Percentiles rank a stretch among this genome's conserved stretches.
phyloP scores from a whole-genome alignment of 2,329 filamentous ascomycete genomes.

The Endocalyx cinctus region DNA sequence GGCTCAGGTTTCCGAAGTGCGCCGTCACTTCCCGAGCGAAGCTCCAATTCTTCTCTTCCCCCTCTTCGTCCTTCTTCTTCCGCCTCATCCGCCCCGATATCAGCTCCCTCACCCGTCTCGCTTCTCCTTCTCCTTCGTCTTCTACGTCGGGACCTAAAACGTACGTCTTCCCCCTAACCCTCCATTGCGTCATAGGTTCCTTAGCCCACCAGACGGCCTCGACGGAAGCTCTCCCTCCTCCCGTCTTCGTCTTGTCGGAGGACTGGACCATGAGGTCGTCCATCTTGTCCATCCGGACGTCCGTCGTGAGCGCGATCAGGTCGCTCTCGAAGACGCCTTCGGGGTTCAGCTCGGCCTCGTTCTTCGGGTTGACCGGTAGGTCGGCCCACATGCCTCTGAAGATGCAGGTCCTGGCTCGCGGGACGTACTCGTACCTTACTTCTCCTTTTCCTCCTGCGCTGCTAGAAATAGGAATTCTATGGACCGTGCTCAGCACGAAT shows the following conservation, averaged over 20 bases:
- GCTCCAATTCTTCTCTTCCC: conserved; percentile 56
- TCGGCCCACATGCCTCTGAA: conserved; percentile 80
- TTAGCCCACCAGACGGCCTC: conserved; percentile 70
- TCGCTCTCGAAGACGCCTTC: conserved; percentile 65
- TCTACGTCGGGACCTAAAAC: conserved; percentile 64
- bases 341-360: conserved; percentile 69
- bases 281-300: conserved; percentile 81
- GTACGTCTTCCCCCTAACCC: conserved; percentile 71
- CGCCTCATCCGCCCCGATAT: conserved; percentile 57
- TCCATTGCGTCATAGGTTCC: conserved; percentile 73
- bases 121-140: conserved; percentile 44
- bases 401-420: conserved; percentile 73
- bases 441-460: conserved; percentile 4
- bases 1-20: conserved; percentile 86
- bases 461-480: conserved; percentile 21
- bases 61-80: conserved; percentile 15
- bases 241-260: conserved; percentile 35
- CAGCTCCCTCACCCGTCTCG: conserved; percentile 57
- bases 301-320: conserved; percentile 78
- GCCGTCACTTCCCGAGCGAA: conserved; percentile 77
- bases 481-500: conserved; percentile 49
- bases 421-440: conserved; percentile 36
- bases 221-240: conserved; percentile 64
- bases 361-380: conserved; percentile 67
- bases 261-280: conserved; percentile 55